A percentile compares a stretch with the other conserved stretches of the same genome.
Conservation (phyloP, 257 asterid species). For the Penstemon newberryi region DNA sequence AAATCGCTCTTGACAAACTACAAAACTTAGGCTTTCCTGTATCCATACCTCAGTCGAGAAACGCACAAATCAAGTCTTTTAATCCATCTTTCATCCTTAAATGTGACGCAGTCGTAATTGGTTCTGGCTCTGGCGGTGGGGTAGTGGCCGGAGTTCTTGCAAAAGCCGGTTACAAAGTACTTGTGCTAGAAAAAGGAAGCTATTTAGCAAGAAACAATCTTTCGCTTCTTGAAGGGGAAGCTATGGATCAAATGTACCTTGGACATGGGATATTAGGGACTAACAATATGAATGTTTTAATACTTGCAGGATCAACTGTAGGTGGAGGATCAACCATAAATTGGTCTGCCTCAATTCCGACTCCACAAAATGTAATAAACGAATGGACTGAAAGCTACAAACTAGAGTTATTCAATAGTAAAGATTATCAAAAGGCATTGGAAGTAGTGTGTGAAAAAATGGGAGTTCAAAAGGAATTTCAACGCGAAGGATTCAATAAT, state of each 20-base stretch:
- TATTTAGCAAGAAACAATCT: constrained; percentile 53
- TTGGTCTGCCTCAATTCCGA: constrained; percentile 81
- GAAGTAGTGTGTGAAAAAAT: constrained; percentile 66
- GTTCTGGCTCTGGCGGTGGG: constrained; percentile 96
- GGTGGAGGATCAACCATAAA: constrained; percentile 89
- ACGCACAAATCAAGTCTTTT: constrained; percentile 6
- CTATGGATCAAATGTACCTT: constrained; percentile 80
- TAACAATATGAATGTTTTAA: constrained; percentile 44
- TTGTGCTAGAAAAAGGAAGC: constrained; percentile 79
- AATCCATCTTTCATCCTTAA: constrained; percentile 44
- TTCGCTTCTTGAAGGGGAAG: constrained; percentile 63
- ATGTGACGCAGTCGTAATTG: constrained; percentile 79
- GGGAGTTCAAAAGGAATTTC: constrained; percentile 65
- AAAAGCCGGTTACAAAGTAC: constrained; percentile 68
- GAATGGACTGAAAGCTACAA: constrained; percentile 62
- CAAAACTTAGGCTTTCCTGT: constrained; percentile 45
- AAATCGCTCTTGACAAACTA: constrained; percentile 33
- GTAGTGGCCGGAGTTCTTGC: constrained; percentile 84
- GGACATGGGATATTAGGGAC: constrained; percentile 57
- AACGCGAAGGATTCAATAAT: constrained; percentile 66
- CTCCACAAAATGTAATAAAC: constrained; percentile 61
- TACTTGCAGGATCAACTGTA: constrained; percentile 84
- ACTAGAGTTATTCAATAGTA: constrained; percentile 50
- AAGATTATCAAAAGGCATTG: constrained; percentile 48
- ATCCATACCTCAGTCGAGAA: constrained; percentile 23